Evolutionary conservation across 2,329 filamentous ascomycete species (phyloP).

Genomic region (Exophiala sideris): DNA sequence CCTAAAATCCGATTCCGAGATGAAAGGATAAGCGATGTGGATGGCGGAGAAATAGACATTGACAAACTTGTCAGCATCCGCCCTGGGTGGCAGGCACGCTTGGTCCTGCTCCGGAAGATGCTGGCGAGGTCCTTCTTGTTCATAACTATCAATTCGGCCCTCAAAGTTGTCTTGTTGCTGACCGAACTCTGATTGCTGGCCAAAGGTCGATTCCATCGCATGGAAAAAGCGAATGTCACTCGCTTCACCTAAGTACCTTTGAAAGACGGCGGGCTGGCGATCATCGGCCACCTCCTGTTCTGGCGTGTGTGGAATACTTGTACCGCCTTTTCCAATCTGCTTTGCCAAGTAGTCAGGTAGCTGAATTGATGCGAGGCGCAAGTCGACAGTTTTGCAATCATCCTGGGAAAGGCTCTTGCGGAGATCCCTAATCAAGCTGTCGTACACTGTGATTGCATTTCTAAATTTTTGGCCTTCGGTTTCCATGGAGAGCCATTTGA

Average conservation of each 20-base stretch:
- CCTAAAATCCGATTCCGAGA: constrained; percentile 29
- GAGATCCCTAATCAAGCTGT: constrained; percentile 5
- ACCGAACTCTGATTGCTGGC: constrained; percentile 25
- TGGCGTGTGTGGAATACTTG: neutral
- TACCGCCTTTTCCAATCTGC: constrained; percentile 18
- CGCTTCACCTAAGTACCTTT: constrained; percentile 38
- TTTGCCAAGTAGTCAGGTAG: constrained; percentile 23
- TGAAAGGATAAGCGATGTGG: constrained; percentile 37
- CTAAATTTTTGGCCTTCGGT: constrained; percentile 6
- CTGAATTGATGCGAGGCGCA: constrained; percentile 15
- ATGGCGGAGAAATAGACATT: constrained; percentile 36
- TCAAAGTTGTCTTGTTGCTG: constrained; percentile 29
- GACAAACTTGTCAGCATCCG: constrained; percentile 24
- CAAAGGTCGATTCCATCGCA: constrained; percentile 31
- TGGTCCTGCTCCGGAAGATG: constrained; percentile 13
- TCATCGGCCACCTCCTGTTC: constrained; percentile 9
- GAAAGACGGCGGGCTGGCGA: constrained; percentile 14
- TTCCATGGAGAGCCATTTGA: neutral
- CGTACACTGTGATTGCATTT: constrained; percentile 4
- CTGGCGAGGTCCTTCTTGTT: constrained; percentile 15
- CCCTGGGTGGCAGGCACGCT: constrained; percentile 18
- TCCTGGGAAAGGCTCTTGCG: constrained; percentile 3
- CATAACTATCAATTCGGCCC: constrained; percentile 22
- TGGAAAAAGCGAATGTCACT: constrained; percentile 40
- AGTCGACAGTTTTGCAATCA: constrained; percentile 10